These are phyloP conservation scores for Candida orba DNA, from an alignment of 805 yeast genomes.

Conservation along the genomic window DNA sequence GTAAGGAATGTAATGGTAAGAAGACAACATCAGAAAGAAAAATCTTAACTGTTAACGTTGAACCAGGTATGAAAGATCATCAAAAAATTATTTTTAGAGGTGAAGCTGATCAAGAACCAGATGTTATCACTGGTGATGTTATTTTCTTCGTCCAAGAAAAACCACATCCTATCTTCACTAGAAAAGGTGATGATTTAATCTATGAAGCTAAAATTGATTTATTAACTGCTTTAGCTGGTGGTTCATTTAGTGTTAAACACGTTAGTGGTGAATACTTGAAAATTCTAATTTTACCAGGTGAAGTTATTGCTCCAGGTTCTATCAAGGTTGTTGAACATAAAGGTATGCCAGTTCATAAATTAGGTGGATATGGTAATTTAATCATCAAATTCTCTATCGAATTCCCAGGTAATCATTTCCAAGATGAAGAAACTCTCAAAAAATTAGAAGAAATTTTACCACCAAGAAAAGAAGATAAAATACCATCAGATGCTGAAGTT, in stretches of 20 bases:
- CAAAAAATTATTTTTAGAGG: conserved; percentile 87
- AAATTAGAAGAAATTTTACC: conserved; percentile 75
- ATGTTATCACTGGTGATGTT: conserved; percentile 93
- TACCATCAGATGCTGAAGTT: conserved; percentile 68
- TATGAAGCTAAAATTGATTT: conserved; percentile 85
- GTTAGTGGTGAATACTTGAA: conserved; percentile 88
- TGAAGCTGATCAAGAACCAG: conserved; percentile 97
- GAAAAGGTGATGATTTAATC: conserved; percentile 84
- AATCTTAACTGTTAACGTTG: conserved; percentile 88
- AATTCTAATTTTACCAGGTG: conserved; percentile 81
- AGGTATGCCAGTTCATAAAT: conserved; percentile 96
- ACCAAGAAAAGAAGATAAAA: conserved; percentile 42
- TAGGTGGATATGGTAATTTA: conserved; percentile 84
- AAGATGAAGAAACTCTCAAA: conserved; percentile 68
- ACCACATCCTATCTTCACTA: conserved; percentile 73
- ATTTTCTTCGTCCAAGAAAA: conserved; percentile 86
- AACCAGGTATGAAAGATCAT: conserved; percentile 95
- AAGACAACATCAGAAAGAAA: conserved; percentile 84
- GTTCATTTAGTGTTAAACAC: conserved; percentile 80
- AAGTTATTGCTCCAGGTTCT: conserved; percentile 79
- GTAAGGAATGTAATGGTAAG: conserved; percentile 83
- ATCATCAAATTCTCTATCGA: conserved; percentile 79
- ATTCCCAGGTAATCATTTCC: conserved; percentile 75
- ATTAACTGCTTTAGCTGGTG: conserved; percentile 95
- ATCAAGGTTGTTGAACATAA: conserved; percentile 80